Percentiles rank a stretch among this genome's conserved stretches.
Evolutionary conservation across 768 basidiomycete species (phyloP).

Genomic region (Xerocomellus chrysenteron): DNA sequence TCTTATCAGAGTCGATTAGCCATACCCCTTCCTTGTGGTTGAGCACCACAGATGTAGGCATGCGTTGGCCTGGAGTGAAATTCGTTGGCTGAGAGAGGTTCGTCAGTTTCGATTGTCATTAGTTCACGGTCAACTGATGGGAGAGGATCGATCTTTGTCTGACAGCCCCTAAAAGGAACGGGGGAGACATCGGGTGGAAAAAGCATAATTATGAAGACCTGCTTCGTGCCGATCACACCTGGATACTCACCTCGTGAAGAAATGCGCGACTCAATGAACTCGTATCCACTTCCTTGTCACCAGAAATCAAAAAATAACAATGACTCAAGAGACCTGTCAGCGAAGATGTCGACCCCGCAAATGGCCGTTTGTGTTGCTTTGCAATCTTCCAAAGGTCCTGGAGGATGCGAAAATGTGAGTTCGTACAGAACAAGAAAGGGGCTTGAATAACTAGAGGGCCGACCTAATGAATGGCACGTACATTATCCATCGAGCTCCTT

Average conservation of each 20-base stretch:
- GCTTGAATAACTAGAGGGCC: background rate
- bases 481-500: constrained; percentile 74
- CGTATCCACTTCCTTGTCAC: constrained; percentile 63
- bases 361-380: constrained; percentile 53
- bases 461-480: constrained; percentile 28
- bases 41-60: constrained; percentile 70
- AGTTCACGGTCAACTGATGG: background rate
- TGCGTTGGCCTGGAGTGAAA: constrained; percentile 78
- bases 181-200: background rate
- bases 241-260: constrained; percentile 45
- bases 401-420: background rate
- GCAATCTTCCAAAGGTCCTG: constrained; percentile 70
- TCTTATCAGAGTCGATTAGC: constrained; percentile 57
- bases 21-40: constrained; percentile 67
- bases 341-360: constrained; percentile 89
- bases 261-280: constrained; percentile 61
- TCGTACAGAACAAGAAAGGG: background rate
- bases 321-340: constrained; percentile 81
- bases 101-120: constrained; percentile 1
- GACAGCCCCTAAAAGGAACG: background rate
- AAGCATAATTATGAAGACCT: background rate
- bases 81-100: constrained; percentile 43
- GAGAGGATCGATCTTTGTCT: background rate
- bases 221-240: background rate
- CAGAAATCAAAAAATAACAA: constrained; percentile 84